Conservation (phyloP, 495 filamentous ascomycete species). For the Clohesyomyces aquaticus region DNA sequence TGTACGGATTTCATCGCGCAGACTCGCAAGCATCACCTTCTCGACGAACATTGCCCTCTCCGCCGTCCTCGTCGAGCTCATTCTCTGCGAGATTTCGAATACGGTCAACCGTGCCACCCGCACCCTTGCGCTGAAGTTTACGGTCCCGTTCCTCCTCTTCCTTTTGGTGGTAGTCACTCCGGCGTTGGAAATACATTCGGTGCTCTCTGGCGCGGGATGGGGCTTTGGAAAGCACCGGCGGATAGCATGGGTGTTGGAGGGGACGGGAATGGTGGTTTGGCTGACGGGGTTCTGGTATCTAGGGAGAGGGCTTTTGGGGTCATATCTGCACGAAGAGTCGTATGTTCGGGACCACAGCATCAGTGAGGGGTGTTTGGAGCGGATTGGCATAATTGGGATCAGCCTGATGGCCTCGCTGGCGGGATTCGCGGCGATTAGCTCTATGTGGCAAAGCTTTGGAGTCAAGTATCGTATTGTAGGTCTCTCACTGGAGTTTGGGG, state of each 20-base stretch:
- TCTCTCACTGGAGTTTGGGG: not conserved
- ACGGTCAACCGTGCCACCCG: slow-evolving; percentile 65
- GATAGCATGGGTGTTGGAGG: slow-evolving; percentile 62
- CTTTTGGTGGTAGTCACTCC: slow-evolving; percentile 71
- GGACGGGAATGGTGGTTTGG: slow-evolving; percentile 63
- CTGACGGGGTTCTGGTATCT: slow-evolving; percentile 73
- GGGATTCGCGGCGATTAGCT: slow-evolving; percentile 79
- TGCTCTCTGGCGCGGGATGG: slow-evolving; percentile 64
- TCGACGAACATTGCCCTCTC: slow-evolving; percentile 72
- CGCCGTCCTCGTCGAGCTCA: slow-evolving; percentile 71
- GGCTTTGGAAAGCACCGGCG: slow-evolving; percentile 56
- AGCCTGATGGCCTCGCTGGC: slow-evolving; percentile 80
- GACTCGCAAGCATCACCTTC: slow-evolving; percentile 65
- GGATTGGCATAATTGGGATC: slow-evolving; percentile 79
- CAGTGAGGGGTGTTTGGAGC: slow-evolving; percentile 73
- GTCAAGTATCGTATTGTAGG: slow-evolving; percentile 55
- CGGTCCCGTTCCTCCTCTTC: slow-evolving; percentile 65
- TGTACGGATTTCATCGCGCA: slow-evolving; percentile 35
- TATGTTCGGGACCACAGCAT: slow-evolving; percentile 52
- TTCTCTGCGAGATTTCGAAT: slow-evolving; percentile 79
- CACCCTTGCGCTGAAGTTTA: slow-evolving; percentile 63
- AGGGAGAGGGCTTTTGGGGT: slow-evolving; percentile 65
- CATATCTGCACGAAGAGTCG: slow-evolving; percentile 46
- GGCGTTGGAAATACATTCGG: slow-evolving; percentile 68
- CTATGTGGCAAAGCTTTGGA: slow-evolving; percentile 78